These are phyloP conservation scores for Cynara cardunculus DNA, from an alignment of 129 eudicot genomes.

Conservation along the genomic window DNA sequence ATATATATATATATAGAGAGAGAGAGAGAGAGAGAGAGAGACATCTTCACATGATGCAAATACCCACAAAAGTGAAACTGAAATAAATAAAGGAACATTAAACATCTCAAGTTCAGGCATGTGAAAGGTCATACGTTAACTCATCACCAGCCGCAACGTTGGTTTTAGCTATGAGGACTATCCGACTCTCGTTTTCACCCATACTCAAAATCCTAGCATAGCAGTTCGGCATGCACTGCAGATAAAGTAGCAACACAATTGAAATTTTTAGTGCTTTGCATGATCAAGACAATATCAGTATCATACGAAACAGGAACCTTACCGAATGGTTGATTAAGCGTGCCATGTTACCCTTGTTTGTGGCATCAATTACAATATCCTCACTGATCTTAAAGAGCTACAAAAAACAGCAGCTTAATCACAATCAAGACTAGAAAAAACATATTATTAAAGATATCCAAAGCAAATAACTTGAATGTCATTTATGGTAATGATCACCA, in stretches of 20 bases:
- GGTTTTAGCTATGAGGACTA: conserved; percentile 80
- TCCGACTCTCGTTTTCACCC: conserved; percentile 70
- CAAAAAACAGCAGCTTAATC: conserved; percentile 16
- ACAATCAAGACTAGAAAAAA: background rate
- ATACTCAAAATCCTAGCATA: conserved; percentile 87
- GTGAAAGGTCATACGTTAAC: conserved; percentile 56
- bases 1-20: background rate
- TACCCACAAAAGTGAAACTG: background rate
- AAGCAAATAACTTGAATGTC: background rate
- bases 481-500: background rate
- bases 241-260: background rate
- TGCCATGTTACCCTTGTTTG: conserved; percentile 77
- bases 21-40: too few species aligned
- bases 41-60: background rate
- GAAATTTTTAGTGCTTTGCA: background rate
- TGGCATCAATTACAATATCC: conserved; percentile 88
- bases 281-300: background rate
- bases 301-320: conserved; percentile 21
- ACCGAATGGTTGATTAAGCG: conserved; percentile 96
- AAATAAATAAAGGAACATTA: background rate
- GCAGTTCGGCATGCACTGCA: conserved; percentile 97
- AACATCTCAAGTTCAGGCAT: background rate
- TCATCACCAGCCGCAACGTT: conserved; percentile 83
- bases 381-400: conserved; percentile 95
- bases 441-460: background rate